A percentile compares a stretch with the other conserved stretches of the same genome.
These are phyloP conservation scores for Lippia alba DNA, from an alignment of 305 asterid species.

Conservation along the genomic window DNA sequence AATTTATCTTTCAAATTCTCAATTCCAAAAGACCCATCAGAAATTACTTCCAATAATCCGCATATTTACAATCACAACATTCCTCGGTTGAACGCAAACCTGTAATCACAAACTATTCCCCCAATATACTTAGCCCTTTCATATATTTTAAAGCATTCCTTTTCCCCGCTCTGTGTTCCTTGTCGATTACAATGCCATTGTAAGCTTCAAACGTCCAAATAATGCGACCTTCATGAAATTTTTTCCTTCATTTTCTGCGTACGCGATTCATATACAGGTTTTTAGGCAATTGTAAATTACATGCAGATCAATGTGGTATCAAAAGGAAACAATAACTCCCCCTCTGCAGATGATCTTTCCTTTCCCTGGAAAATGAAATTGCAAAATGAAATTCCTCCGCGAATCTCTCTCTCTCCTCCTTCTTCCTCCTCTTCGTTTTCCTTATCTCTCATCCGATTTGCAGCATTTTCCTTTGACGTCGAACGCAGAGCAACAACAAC, in stretches of 20 bases:
- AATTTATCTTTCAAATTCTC: conserved; percentile 36
- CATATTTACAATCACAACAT: conserved; percentile 16
- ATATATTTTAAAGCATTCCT: neutral
- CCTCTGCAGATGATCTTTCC: conserved; percentile 32
- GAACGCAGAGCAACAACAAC: conserved; percentile 32
- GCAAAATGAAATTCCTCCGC: conserved; percentile 19
- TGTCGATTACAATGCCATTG: conserved; percentile 31
- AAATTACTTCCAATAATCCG: conserved; percentile 27
- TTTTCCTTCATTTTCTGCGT: conserved; percentile 25
- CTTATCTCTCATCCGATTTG: conserved; percentile 29
- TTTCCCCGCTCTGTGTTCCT: neutral
- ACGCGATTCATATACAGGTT: conserved; percentile 18
- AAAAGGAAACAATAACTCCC: conserved; percentile 38
- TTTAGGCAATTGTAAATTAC: conserved; percentile 20
- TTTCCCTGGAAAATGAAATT: conserved; percentile 8
- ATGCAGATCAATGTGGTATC: conserved; percentile 43
- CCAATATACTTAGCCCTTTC: conserved; percentile 9
- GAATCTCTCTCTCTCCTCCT: neutral
- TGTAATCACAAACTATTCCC: conserved; percentile 18
- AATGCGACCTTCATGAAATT: conserved; percentile 29
- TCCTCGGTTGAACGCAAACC: conserved; percentile 20
- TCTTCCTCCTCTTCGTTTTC: neutral
- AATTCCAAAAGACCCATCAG: conserved; percentile 39
- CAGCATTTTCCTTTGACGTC: conserved; percentile 28
- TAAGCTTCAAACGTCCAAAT: conserved; percentile 26